Base-by-base conservation (phyloP, 2,329 filamentous ascomycete genomes). In the Cyphellophora attinorum region DNA sequence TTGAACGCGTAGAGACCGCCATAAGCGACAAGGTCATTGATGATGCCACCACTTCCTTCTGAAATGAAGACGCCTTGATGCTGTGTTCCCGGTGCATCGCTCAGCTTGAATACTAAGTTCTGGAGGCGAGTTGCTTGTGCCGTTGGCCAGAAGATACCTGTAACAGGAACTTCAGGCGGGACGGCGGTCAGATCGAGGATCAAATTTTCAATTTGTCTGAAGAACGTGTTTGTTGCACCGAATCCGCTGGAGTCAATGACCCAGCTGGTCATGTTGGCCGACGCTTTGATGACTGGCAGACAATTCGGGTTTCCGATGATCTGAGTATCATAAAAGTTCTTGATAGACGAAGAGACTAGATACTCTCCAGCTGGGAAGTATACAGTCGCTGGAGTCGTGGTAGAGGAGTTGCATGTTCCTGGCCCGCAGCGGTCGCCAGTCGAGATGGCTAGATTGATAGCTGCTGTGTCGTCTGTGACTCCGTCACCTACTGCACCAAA, bases 141-240 rank as follows among this genome's bases (percentile, higher is more conserved):
- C 27, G 64, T 64, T 12, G 68, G 68, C 69, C 69, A 73, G 46
- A 72, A 68, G 31, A 73, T 67, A 33, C 56, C 58, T 14, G 51
- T 56, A 6, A 27, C 31, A 6, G 53, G 51, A 14, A 43, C 48
- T 21, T 33, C 45, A 2, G 52, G 48, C n/a, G 56, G 51, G 27
- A 61, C 53, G 6, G 41, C 45, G 4, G 61, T 65, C 28, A 66
- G 60, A 49, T 83, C 78, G 25, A 83, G 61, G 36, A 76, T 60
- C 31, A 84, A 64, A 49, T 84, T 83, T 6, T 76, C 65, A 38
- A 82, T 67, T 44, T 76, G 72, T 29, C 76, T 65, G 50, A 67
- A 77, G 55, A 83, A 83, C 6, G 79, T 71, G 45, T 73, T 76
- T 21, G 68, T 74, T 3, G 69, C 57, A 17, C 56, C 53, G 50